Evolutionary conservation across 768 basidiomycete genomes (phyloP).

Genomic region (Boletales sp.): DNA sequence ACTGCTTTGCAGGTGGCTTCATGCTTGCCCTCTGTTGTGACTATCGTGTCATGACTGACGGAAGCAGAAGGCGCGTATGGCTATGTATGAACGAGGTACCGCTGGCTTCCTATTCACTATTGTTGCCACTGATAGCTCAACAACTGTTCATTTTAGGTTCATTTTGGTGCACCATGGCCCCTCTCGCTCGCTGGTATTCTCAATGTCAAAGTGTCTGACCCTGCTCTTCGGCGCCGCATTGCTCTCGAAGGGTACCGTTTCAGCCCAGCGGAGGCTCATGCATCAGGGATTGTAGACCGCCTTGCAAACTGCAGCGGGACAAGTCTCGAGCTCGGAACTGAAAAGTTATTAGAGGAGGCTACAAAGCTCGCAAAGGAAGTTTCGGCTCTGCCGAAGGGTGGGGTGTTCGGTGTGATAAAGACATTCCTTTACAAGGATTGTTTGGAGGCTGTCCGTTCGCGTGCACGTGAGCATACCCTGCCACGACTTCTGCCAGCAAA

Average conservation of each 20-base stretch:
- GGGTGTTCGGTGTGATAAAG: constrained; percentile 77
- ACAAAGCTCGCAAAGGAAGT: constrained; percentile 56
- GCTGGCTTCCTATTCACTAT: not conserved
- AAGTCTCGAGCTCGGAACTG: constrained; percentile 51
- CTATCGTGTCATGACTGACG: constrained; percentile 86
- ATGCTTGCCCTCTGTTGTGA: constrained; percentile 81
- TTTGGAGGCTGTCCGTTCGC: constrained; percentile 37
- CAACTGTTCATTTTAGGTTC: constrained; percentile 42
- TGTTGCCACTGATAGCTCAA: not conserved
- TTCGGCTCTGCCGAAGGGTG: constrained; percentile 47
- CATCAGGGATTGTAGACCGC: constrained; percentile 66
- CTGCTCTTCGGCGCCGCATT: constrained; percentile 61
- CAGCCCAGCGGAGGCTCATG: constrained; percentile 65
- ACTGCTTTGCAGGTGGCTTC: constrained; percentile 83
- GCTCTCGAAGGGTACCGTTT: constrained; percentile 80
- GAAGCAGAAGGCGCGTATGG: constrained; percentile 74
- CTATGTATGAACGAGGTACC: constrained; percentile 88
- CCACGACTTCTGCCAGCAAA: constrained; percentile 10
- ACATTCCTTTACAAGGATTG: constrained; percentile 54
- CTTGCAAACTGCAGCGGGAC: constrained; percentile 34
- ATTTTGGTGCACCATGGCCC: constrained; percentile 82
- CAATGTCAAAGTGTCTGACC: constrained; percentile 60
- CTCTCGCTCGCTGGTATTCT: constrained; percentile 64
- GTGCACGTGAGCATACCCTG: constrained; percentile 11
- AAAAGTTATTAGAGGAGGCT: constrained; percentile 60